Conservation (phyloP, 306 rosid genomes). For the Vicia sativa region DNA sequence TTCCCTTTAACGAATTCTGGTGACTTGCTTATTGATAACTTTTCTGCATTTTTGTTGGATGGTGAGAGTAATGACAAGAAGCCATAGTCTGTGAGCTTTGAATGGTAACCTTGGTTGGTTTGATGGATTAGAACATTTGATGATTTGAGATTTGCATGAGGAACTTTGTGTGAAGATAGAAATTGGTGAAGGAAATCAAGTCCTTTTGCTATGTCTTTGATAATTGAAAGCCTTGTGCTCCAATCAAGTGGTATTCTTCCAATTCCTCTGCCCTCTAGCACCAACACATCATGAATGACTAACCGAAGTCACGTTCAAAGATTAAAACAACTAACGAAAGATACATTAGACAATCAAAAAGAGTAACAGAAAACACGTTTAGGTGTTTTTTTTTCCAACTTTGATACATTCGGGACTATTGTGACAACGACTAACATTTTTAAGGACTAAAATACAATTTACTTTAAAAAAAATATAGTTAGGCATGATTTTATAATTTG, state of each 20-base stretch:
- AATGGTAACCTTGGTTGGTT: conserved; percentile 40
- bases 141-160: conserved; percentile 73
- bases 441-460: too few relatives aligned
- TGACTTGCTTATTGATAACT: conserved; percentile 53
- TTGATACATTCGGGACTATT: neutral
- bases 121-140: conserved; percentile 55
- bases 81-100: conserved; percentile 67
- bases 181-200: conserved; percentile 67
- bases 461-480: too few relatives aligned
- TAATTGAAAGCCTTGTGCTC: conserved; percentile 59
- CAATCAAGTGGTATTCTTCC: conserved; percentile 63
- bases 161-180: conserved; percentile 62
- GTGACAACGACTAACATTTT: neutral
- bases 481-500: neutral
- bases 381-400: too few relatives aligned
- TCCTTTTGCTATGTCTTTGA: conserved; percentile 71
- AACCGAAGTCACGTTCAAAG: too few relatives aligned
- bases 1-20: conserved; percentile 64
- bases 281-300: conserved; percentile 35
- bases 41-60: conserved; percentile 37
- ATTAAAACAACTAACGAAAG: too few relatives aligned
- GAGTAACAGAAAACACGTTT: neutral
- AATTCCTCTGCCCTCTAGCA: conserved; percentile 56
- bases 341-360: too few relatives aligned
- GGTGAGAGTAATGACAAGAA: conserved; percentile 52